Evolutionary conservation across 2,329 filamentous ascomycete species (phyloP).

Genomic region (Eurotiales sp.): DNA sequence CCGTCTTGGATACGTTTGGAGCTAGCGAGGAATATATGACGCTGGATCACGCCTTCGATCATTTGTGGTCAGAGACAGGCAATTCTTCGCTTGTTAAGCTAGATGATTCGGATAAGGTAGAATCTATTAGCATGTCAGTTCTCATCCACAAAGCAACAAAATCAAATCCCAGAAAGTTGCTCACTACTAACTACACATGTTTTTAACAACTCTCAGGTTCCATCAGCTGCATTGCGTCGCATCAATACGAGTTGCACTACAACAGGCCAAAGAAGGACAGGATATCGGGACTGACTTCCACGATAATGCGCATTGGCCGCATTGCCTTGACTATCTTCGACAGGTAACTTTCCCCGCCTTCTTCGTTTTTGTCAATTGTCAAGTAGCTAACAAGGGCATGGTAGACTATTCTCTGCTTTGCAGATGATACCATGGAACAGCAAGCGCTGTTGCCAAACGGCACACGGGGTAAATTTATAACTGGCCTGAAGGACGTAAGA

Average conservation of each 20-base stretch:
- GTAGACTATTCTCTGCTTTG: background rate
- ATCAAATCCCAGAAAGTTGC: background rate
- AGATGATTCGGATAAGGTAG: background rate
- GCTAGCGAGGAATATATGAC: background rate
- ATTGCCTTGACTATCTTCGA: slow-evolving; percentile 3
- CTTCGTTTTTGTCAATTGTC: background rate
- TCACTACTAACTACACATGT: background rate
- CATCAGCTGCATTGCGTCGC: background rate
- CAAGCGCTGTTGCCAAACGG: background rate
- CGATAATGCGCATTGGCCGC: slow-evolving; percentile 3
- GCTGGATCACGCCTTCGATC: background rate
- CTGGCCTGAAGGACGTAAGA: background rate
- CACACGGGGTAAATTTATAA: background rate
- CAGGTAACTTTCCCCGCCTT: background rate
- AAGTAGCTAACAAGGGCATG: background rate
- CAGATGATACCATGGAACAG: slow-evolving; percentile 1
- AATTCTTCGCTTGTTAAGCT: background rate
- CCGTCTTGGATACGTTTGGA: background rate
- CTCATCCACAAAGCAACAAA: background rate
- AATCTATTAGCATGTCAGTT: slow-evolving; percentile 6
- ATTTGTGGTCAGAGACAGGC: background rate
- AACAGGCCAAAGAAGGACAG: background rate
- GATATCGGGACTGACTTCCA: background rate
- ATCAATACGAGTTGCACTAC: background rate
- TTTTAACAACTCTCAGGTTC: background rate